Percentiles rank a stretch among this genome's conserved stretches.
phyloP scores from a whole-genome alignment of 208 protist species.

The Leishmania guyanensis region DNA sequence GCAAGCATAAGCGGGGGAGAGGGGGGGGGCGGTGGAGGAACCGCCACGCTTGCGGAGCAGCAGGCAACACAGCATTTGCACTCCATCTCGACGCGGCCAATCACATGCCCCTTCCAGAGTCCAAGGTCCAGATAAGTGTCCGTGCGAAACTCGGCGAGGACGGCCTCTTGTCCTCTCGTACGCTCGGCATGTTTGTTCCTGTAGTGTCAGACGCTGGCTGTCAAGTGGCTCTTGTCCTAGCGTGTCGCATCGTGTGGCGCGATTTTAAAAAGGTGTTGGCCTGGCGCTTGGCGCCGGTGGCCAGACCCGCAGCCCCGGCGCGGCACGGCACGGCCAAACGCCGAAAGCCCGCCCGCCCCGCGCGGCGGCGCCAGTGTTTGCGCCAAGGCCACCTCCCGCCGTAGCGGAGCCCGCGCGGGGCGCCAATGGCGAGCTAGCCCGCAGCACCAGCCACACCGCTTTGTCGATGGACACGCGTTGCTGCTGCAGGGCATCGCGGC shows the following conservation, averaged over 20 bases:
- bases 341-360: neutral
- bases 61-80: too few relatives aligned
- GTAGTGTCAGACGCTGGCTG: too few relatives aligned
- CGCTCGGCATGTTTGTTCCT: neutral
- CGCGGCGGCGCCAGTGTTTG: neutral
- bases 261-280: neutral
- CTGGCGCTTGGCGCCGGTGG: neutral
- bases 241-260: too few relatives aligned
- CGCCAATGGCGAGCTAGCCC: neutral
- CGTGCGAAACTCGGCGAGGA: neutral
- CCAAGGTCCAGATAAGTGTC: too few relatives aligned
- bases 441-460: neutral
- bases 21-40: too few relatives aligned
- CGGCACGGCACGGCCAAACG: neutral
- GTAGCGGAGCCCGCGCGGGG: neutral
- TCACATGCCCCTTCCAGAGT: too few relatives aligned
- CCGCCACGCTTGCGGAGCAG: too few relatives aligned
- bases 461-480: too few relatives aligned
- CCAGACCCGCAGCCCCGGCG: neutral
- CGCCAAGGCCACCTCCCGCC: neutral
- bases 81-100: too few relatives aligned
- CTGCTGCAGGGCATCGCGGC: neutral
- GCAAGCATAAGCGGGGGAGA: too few relatives aligned
- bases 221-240: too few relatives aligned
- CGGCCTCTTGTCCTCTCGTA: neutral